Base-by-base conservation (phyloP, 129 eudicot genomes). In the Kitagawia praeruptora region DNA sequence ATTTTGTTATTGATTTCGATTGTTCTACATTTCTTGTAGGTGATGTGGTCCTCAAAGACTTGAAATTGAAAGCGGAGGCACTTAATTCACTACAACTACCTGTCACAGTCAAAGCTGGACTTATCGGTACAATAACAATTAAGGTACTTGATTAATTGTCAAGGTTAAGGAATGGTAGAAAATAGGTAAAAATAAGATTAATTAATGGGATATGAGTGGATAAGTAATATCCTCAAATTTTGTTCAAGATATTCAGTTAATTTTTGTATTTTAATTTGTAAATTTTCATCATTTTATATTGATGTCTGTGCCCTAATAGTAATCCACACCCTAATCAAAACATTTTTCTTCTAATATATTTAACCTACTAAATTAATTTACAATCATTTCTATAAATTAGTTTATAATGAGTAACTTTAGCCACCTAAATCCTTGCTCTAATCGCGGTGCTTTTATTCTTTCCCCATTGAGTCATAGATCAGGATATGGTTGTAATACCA, bases 61-160 rank as follows among this genome's bases (percentile, higher is more conserved):
- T 95, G 87, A 95, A 95, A 82, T 78, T 95, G 72, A 95, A 95
- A 85, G 93, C 99, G 44, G 99, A 95, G 87, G 99, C 99, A 67
- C 82, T 92, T 74, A 95, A 95, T 84, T 86, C 99, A 37, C 80
- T 95, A 76, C 91, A 92, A 77, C 95, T 95, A 78, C 99, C 99
- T 7, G 97, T 95, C 9, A 95, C 91, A 0, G 99, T 92, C 49
- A 95, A 92, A 85, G 92, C 96, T 83, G 99, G 99, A 77, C 89
- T 95, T 80, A 89, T 95, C 78, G 99, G 99, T 64, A 87, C 96
- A 58, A 92, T 95, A 90, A 95, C 99, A 70, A 83, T 95, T 34
- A 89, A 95, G 99, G 98, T 91, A 89, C 39, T 6, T n/a, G 8
- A 44, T 21, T 11, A 23, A 0, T n/a, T n/a, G 19, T 14, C 10